phyloP scores from a whole-genome alignment of 345 rosid genomes.

The Triadica sebifera region DNA sequence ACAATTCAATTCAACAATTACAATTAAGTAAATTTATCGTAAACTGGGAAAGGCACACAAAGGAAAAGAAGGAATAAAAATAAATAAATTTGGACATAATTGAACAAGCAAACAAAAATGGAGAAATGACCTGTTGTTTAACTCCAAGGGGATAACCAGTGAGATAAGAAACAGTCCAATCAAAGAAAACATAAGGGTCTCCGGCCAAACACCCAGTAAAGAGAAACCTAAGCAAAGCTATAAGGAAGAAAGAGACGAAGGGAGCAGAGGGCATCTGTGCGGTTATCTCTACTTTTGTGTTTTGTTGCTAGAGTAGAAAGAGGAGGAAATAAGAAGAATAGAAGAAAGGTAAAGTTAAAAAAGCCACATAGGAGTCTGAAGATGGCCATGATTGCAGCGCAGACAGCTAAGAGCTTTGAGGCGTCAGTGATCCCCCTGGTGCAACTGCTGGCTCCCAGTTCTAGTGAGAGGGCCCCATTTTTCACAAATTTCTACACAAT shows the following conservation, averaged over 20 bases:
- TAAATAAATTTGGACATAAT: background rate
- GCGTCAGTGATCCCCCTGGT: background rate
- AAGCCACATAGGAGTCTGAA: constrained; percentile 17
- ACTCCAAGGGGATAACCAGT: constrained; percentile 61
- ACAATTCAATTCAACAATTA: background rate
- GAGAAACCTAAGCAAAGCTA: constrained; percentile 12
- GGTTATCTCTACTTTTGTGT: background rate
- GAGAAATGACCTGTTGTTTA: constrained; percentile 61
- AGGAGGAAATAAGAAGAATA: background rate
- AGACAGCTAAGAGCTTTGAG: constrained; percentile 1
- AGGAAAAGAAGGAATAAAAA: background rate
- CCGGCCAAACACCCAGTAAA: constrained; percentile 35
- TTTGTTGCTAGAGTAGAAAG: background rate
- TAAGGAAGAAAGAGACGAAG: constrained; percentile 24
- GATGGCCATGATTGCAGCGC: constrained; percentile 1
- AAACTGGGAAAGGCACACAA: background rate
- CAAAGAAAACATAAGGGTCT: constrained; percentile 77
- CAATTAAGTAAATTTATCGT: background rate
- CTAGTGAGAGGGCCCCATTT: background rate
- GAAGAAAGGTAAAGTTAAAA: background rate
- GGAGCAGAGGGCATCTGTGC: constrained; percentile 46
- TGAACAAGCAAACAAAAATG: background rate
- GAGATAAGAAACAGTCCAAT: constrained; percentile 88
- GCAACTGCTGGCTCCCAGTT: background rate
- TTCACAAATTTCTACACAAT: background rate